A percentile compares a stretch with the other conserved stretches of the same genome.
Evolutionary conservation across 352 stramenopile species (phyloP).

Genomic region (Sclerospora graminicola): DNA sequence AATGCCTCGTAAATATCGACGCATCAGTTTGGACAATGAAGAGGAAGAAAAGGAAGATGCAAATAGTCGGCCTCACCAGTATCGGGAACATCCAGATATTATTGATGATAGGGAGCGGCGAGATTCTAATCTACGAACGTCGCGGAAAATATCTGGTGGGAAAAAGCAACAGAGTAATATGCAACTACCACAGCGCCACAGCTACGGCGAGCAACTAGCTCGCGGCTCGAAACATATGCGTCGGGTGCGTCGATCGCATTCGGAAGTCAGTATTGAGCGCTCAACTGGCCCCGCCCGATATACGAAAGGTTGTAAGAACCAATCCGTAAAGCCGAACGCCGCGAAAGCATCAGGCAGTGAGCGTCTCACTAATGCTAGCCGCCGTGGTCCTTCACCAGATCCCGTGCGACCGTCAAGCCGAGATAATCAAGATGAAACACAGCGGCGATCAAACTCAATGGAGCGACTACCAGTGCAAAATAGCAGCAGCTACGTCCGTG

Average conservation of each 20-base stretch:
- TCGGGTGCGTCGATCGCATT: constrained; percentile 32
- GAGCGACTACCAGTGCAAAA: constrained; percentile 41
- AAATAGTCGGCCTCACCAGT: constrained; percentile 18
- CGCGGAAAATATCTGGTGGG: constrained; percentile 20
- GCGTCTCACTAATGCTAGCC: constrained; percentile 7
- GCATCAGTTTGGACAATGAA: constrained; percentile 54
- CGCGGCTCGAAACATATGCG: constrained; percentile 29
- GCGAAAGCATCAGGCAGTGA: constrained; percentile 12
- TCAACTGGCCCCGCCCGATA: constrained; percentile 11
- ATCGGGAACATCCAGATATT: constrained; percentile 24
- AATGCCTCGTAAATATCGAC: constrained; percentile 41
- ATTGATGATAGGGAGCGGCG: constrained; percentile 25
- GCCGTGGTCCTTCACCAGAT: constrained; percentile 14
- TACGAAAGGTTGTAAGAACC: constrained; percentile 5
- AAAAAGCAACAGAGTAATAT: constrained; percentile 25
- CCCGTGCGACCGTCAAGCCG: constrained; percentile 12
- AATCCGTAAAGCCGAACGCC: not conserved
- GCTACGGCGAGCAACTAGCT: constrained; percentile 19
- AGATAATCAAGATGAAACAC: constrained; percentile 30
- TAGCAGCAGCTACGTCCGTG: constrained; percentile 55
- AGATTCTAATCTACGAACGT: constrained; percentile 27
- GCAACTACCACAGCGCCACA: constrained; percentile 24
- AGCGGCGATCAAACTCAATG: constrained; percentile 30
- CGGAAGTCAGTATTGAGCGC: constrained; percentile 31
- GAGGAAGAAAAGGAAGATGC: constrained; percentile 56